Evolutionary conservation across 1,284 basidiomycete species (phyloP), one percentile per base, ranked within the genome.

Genomic region (Coriolopsis trogii): DNA sequence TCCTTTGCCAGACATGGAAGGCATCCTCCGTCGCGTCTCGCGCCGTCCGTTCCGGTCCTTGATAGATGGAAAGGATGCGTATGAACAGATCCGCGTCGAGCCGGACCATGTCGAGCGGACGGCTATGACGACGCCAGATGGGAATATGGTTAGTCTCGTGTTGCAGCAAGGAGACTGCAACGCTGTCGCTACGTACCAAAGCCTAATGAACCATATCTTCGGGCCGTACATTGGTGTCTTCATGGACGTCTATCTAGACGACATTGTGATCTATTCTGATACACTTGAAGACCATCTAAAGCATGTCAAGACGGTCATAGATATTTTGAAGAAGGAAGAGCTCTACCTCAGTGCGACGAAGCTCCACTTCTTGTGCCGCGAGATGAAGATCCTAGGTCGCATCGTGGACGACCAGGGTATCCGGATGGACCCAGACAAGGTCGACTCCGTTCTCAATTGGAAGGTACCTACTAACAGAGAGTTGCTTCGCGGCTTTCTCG

Each of bases 131-230:
- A 60, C 56, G 4, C 58, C 58, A 2, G 65, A 72, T 51, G 70
- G 73, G 2, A 72, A 61, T 0, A 71, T 73, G 18, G 53, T 55
- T 2, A 55, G 53, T 18, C 41, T 55, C 2, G 53, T 55, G 12
- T 28, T 55, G 1, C 72, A 74, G 38, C 63, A 65, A 26, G 72
- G 73, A 0, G 69, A 74, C 36, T 71, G 69, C 23, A 75, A 75
- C 51, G 70, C 64, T 1, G 41, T 53, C 0, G 66, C 70, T 0
- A 73, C 68, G 0, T 73, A 68, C 59, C 70, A 73, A 53, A 37
- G 60, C 15, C 31, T 71, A 0, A 72, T 73, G 70, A 72, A 64
- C 33, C 49, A 66, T 45, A 59, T 72, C 0, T 72, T 71, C 28
- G 60, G 47, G 4, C 53, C 61, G 2, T 57, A 56, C 41, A 58